Evolutionary conservation across 2,329 filamentous ascomycete genomes (phyloP).

Genomic region (Fonsecaea pugnacius): DNA sequence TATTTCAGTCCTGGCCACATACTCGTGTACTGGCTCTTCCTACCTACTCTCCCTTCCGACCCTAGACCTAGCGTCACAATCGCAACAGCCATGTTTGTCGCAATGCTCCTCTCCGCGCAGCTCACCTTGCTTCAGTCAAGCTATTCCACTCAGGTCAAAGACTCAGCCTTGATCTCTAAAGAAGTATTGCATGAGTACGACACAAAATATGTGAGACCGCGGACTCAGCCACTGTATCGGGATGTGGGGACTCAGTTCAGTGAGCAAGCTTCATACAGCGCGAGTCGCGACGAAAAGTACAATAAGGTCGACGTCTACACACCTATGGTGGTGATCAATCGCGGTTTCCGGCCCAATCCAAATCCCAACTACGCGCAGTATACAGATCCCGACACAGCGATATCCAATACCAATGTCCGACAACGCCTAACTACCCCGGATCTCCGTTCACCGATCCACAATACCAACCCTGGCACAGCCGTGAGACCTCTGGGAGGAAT

Average conservation of each 20-base stretch:
- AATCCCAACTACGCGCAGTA: conserved; percentile 78
- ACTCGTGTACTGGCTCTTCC: conserved; percentile 84
- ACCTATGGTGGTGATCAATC: conserved; percentile 67
- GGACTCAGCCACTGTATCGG: conserved; percentile 77
- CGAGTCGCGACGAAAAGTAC: conserved; percentile 49
- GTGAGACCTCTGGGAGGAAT: conserved; percentile 52
- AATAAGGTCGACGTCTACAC: conserved; percentile 66
- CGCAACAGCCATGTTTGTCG: conserved; percentile 78
- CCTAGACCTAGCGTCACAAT: conserved; percentile 83
- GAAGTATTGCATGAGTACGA: conserved; percentile 96
- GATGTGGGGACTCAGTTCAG: conserved; percentile 80
- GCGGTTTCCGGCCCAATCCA: conserved; percentile 77
- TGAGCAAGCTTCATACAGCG: conserved; percentile 43
- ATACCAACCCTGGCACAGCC: conserved; percentile 55
- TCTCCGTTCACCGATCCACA: conserved; percentile 48
- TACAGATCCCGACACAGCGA: conserved; percentile 67
- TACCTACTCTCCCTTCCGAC: conserved; percentile 77
- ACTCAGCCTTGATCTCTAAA: conserved; percentile 80
- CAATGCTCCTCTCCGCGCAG: conserved; percentile 74
- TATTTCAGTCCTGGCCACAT: conserved; percentile 92
- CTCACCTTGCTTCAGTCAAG: conserved; percentile 72
- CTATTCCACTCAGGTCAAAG: conserved; percentile 84
- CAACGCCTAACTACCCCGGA: conserved; percentile 52
- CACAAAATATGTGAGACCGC: conserved; percentile 89
- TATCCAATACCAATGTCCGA: conserved; percentile 45